Percentiles rank a stretch among this genome's conserved stretches.
These are phyloP conservation scores for Metschnikowia peoriensis DNA, from an alignment of 805 yeast species.

Conservation along the genomic window DNA sequence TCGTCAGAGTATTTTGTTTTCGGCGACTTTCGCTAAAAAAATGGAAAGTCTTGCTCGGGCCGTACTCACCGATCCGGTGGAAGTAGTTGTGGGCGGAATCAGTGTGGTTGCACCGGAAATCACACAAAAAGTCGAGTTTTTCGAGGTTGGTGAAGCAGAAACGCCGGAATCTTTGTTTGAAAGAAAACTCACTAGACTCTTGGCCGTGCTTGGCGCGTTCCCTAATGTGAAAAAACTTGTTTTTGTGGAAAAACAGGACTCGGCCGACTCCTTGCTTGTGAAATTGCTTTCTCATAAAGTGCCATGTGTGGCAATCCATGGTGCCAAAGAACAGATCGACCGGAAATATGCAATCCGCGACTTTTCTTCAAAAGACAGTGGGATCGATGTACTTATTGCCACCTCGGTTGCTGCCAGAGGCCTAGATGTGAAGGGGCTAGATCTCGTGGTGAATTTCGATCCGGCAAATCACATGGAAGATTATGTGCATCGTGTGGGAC, in stretches of 20 bases:
- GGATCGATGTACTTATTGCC: constrained; percentile 69
- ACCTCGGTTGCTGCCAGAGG: constrained; percentile 97
- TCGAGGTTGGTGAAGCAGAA: constrained; percentile 39
- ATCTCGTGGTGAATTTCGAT: constrained; percentile 69
- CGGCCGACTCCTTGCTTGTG: constrained; percentile 69
- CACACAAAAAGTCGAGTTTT: constrained; percentile 64
- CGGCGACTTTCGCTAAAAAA: constrained; percentile 88
- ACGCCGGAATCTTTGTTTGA: constrained; percentile 5
- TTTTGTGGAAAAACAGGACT: constrained; percentile 86
- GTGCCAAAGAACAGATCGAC: constrained; percentile 87
- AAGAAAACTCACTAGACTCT: constrained; percentile 52
- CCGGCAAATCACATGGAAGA: constrained; percentile 70
- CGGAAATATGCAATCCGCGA: constrained; percentile 70
- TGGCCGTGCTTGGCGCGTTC: constrained; percentile 54
- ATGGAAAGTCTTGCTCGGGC: constrained; percentile 74
- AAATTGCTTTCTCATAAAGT: constrained; percentile 53
- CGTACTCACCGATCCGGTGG: constrained; percentile 62
- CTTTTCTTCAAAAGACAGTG: constrained; percentile 55
- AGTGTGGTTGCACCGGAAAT: constrained; percentile 82
- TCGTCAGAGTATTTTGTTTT: constrained; percentile 83
- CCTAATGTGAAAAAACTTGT: constrained; percentile 58
- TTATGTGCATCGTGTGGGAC: constrained; percentile 92
- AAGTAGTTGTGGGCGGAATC: constrained; percentile 75
- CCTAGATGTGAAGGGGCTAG: constrained; percentile 82
- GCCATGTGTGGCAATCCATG: constrained; percentile 74